These are phyloP conservation scores for Trichosporon coremiiforme DNA, from an alignment of 1,284 basidiomycete species.

Conservation along the genomic window DNA sequence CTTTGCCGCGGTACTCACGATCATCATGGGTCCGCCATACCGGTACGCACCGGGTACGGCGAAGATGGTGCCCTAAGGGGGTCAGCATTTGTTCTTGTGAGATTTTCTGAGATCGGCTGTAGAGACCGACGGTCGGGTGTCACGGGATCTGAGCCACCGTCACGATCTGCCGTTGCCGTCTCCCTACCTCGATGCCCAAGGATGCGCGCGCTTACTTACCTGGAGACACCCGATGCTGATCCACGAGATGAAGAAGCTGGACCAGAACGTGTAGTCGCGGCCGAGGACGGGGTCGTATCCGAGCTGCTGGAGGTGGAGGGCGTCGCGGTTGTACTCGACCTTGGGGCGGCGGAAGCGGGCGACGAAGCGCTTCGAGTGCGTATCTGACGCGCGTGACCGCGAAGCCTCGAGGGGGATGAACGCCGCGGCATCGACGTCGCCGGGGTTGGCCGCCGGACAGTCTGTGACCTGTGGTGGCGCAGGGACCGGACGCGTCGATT, in stretches of 20 bases:
- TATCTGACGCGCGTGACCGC: constrained; percentile 20
- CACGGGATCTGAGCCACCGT: neutral
- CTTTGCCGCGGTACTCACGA: constrained; percentile 35
- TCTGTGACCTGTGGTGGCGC: constrained; percentile 34
- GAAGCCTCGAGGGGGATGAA: constrained; percentile 18
- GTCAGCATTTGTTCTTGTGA: neutral
- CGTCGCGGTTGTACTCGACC: constrained; percentile 47
- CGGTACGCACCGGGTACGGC: constrained; percentile 51
- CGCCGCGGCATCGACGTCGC: neutral
- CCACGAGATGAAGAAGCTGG: constrained; percentile 50
- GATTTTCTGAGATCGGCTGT: neutral
- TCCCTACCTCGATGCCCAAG: neutral
- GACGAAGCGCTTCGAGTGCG: constrained; percentile 2
- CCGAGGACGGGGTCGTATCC: constrained; percentile 55
- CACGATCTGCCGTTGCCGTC: neutral
- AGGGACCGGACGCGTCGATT: constrained; percentile 43
- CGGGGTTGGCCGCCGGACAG: neutral
- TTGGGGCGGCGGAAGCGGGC: constrained; percentile 19
- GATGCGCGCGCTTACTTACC: constrained; percentile 34
- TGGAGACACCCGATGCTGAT: constrained; percentile 52
- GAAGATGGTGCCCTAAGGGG: constrained; percentile 49
- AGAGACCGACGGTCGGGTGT: neutral
- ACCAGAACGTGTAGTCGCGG: constrained; percentile 55
- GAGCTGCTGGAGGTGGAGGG: constrained; percentile 48
- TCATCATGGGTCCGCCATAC: constrained; percentile 54